Conservation (phyloP, 345 rosid genomes). For the Corchorus olitorius region DNA sequence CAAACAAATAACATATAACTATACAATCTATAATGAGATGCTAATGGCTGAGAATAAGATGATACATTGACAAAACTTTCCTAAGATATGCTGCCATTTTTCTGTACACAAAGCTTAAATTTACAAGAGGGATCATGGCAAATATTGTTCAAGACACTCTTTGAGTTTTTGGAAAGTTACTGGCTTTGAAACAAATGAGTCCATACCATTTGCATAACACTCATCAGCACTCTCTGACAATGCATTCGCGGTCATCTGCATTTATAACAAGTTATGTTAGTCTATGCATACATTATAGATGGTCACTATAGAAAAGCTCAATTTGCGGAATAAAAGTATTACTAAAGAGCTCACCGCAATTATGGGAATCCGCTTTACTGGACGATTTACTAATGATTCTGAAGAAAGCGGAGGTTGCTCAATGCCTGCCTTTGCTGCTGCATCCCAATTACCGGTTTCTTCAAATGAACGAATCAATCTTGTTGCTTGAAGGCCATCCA, state of each 20-base stretch:
- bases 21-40: constrained; percentile 35
- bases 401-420: constrained; percentile 36
- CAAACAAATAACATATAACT: constrained; percentile 19
- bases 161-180: constrained; percentile 77
- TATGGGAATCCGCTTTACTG: constrained; percentile 60
- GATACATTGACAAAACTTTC: constrained; percentile 58
- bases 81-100: constrained; percentile 42
- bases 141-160: constrained; percentile 68
- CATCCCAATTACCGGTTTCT: constrained; percentile 84
- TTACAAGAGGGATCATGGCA: constrained; percentile 44
- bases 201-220: constrained; percentile 92
- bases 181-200: constrained; percentile 91
- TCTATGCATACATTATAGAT: too few relatives aligned
- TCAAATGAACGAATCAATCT: constrained; percentile 86
- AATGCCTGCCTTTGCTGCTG: constrained; percentile 70
- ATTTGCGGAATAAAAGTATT: neutral
- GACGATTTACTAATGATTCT: constrained; percentile 23
- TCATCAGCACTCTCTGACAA: constrained; percentile 89
- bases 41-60: constrained; percentile 30
- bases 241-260: constrained; percentile 98
- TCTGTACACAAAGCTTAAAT: constrained; percentile 43
- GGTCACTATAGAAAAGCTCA: neutral
- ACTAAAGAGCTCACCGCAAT: constrained; percentile 64
- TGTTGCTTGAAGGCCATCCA: constrained; percentile 94
- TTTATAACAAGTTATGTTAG: neutral